Base-by-base conservation (phyloP, 2,329 filamentous ascomycete species). In the Stachybotrys elegans region DNA sequence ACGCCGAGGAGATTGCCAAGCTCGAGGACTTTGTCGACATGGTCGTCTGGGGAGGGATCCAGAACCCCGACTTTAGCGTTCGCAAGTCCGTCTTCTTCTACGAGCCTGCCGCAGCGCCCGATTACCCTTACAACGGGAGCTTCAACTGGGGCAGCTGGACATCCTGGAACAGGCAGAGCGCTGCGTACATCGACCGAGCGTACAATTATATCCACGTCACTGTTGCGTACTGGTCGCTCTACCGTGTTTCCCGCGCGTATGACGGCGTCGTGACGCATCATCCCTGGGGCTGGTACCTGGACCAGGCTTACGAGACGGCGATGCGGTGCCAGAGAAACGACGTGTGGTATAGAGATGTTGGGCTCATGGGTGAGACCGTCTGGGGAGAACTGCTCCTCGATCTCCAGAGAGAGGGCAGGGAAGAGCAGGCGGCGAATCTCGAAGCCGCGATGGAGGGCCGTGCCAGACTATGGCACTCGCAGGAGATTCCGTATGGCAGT, bases 321-420 rank as follows among this genome's bases (percentile, higher is more conserved):
- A 57, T 69, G 17, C 57, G 68, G 2, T 57, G 55, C 16, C 65
- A 62, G 29, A 57, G 67, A 13, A 53, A 56, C 0, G 68, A 72
- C 8, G 62, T 70, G 1, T 60, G 58, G 0, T 79, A 79, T 43
- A 63, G 60, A 5, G 55, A 68, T 1, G 61, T 70, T 7, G 78
- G 78, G 0, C 53, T 81, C 1, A 81, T 82, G 78, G 78, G 78
- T 1, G 78, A 82, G 59, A 79, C 75, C 0, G 70, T 82, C 1
- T 75, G 75, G 45, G 74, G 74, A 0, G 67, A 76, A 46, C 64
- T 82, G 3, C 61, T 82, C 0, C 48, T 60, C 4, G 78, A 79
- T 43, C 58, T 81, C 4, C 59, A 66, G 20, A 61, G 69, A 0
- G 79, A 82, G 53, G 65, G 65, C 0, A 60, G 68, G 47, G 64